These are phyloP conservation scores for Cytospora piceae DNA, from an alignment of 2,329 filamentous ascomycete species.

Conservation along the genomic window DNA sequence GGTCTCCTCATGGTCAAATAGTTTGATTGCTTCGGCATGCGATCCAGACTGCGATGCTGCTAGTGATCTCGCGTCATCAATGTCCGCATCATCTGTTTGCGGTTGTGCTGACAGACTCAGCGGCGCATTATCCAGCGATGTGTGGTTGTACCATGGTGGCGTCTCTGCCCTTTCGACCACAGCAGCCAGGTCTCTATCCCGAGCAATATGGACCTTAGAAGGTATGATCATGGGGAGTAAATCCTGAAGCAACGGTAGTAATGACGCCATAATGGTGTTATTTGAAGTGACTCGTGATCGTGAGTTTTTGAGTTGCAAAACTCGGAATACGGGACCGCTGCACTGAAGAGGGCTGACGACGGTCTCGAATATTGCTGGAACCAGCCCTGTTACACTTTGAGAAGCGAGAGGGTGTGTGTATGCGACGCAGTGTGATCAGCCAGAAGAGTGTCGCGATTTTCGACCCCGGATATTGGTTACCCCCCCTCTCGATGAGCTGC, in stretches of 20 bases:
- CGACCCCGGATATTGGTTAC: not conserved
- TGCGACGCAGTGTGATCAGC: slow-evolving; percentile 4
- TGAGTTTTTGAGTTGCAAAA: not conserved
- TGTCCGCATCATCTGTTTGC: not conserved
- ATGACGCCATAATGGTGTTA: slow-evolving; percentile 49
- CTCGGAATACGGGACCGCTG: not conserved
- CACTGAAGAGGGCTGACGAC: not conserved
- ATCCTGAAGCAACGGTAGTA: slow-evolving; percentile 60
- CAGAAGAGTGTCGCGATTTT: not conserved
- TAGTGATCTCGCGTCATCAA: slow-evolving; percentile 7
- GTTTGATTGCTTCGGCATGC: slow-evolving; percentile 37
- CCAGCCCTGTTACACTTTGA: not conserved
- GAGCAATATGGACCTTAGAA: slow-evolving; percentile 59
- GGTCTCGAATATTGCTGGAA: not conserved
- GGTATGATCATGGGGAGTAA: slow-evolving; percentile 64
- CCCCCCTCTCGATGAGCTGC: not conserved
- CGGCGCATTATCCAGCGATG: slow-evolving; percentile 34
- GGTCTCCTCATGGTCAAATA: slow-evolving; percentile 25
- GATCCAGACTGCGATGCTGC: slow-evolving; percentile 40
- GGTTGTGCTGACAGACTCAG: slow-evolving; percentile 26
- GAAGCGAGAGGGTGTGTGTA: slow-evolving; percentile 1
- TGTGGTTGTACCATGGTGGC: slow-evolving; percentile 20
- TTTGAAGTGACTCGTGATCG: not conserved
- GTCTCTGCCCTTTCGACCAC: slow-evolving; percentile 18
- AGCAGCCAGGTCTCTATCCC: slow-evolving; percentile 36